phyloP scores from a whole-genome alignment of 768 basidiomycete genomes.

The Rubroboletus satanas region DNA sequence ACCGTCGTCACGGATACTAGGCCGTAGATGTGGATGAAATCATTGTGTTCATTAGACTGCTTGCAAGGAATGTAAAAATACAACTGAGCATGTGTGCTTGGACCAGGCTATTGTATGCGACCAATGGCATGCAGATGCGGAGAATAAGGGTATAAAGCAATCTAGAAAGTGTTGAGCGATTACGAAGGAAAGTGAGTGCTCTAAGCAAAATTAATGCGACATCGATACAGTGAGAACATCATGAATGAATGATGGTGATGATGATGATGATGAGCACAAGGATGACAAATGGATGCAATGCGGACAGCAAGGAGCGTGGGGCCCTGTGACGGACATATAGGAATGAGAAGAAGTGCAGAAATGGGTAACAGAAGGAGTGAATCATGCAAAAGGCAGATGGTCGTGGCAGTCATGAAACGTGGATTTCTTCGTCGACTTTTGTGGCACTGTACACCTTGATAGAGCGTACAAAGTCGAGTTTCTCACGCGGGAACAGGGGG shows the following conservation, averaged over 20 bases:
- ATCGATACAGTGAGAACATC: conserved; percentile 5
- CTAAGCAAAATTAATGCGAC: conserved; percentile 12
- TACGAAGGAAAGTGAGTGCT: conserved; percentile 8
- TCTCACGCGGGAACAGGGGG: conserved; percentile 32
- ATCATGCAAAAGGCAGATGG: background rate
- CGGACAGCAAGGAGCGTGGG: conserved; percentile 15
- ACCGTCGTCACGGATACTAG: conserved; percentile 9
- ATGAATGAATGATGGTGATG: background rate
- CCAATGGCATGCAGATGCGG: conserved; percentile 9
- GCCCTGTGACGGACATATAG: conserved; percentile 12
- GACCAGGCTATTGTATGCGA: conserved; percentile 1
- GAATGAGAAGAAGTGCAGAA: background rate
- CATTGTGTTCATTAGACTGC: conserved; percentile 6
- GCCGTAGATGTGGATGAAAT: background rate
- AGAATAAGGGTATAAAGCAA: conserved; percentile 7
- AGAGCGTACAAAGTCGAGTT: conserved; percentile 48
- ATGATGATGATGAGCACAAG: conserved; percentile 4
- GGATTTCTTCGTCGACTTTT: conserved; percentile 36
- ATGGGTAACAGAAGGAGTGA: background rate
- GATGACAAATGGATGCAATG: background rate
- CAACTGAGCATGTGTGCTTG: conserved; percentile 8
- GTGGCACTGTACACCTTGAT: conserved; percentile 50
- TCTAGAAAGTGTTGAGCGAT: conserved; percentile 1
- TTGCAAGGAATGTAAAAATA: conserved; percentile 16
- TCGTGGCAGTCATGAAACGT: conserved; percentile 15